Evolutionary conservation across 1,284 basidiomycete species (phyloP), one percentile per base, ranked within the genome.

Genomic region (Ceratobasidium sp.): DNA sequence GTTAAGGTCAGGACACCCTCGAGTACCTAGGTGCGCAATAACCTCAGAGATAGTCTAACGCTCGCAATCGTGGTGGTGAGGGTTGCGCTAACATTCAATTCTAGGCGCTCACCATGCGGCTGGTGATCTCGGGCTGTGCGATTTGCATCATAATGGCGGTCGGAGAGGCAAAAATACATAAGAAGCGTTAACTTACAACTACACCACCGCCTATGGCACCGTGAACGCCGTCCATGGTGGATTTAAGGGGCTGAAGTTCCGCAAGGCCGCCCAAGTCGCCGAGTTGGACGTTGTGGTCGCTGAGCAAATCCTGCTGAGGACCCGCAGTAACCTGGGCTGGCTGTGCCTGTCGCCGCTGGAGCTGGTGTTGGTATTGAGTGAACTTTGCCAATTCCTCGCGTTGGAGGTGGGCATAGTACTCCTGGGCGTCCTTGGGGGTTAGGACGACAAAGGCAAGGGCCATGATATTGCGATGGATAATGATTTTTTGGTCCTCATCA

Each of bases 381-480:
- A 58, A 72, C 56, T 55, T 51, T 70, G 80, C 26, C 83, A 82
- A 44, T 78, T 82, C 46, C 82, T 81, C 68, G 79, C 78, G 71
- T 75, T 79, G 46, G 80, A 79, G 33, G 77, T 80, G 2, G 83
- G 71, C 33, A 81, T 10, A n/a, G 15, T 78, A 7, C 77, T 77
- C 82, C 76, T 67, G 83, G 71, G 83, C 80, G 66, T 81, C 81
- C 51, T 83, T 81, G 44, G 83, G 81, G 15, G 81, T 82, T 15
- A 86, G 68, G 26, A 82, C 81, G 55, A 83, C 82, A 28, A 85
- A 79, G 9, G 86, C 96, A 60, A 95, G 95, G 15, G 97, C 96
- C 12, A 97, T 95, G 55, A 99, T 98, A 85, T 99, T 99, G 88
- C 99, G 97, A 86, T 99, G 97, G 67, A 99, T 93, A 80, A 98